Base-by-base conservation (phyloP, 2,329 filamentous ascomycete genomes). In the Pseudocercospora macadamiae region DNA sequence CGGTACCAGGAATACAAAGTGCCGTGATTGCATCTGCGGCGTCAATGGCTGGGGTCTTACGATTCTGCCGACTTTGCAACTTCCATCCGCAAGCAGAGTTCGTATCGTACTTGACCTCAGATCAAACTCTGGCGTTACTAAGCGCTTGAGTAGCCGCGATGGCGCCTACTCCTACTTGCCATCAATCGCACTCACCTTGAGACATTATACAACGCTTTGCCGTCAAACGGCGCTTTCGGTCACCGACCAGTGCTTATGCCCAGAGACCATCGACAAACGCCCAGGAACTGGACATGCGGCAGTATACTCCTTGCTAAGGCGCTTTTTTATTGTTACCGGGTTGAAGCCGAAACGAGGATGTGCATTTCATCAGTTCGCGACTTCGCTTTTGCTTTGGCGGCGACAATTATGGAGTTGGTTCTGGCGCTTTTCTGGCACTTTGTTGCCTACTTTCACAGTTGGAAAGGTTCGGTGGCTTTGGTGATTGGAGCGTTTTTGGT, bases 391-490 rank as follows among this genome's bases (percentile, higher is more conserved):
- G n/a, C n/a, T n/a, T n/a, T n/a, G n/a, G 16, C 19, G 18, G 19
- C n/a, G 14, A 5, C 21, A n/a, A 45, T 14, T 9, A 47, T 47
- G 42, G 21, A 23, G 9, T 3, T 47, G 19, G 19, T 47, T 21
- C 3, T 47, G 19, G 42, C 9, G 49, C 51, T 23, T 45, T 59
- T 44, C 28, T 59, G 56, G 56, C 56, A 59, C 49, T 59, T 54
- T 19, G 51, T 55, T 19, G 56, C 56, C 10, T 59, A 59, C 37
- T 48, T 59, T 19, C 54, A 47, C 6, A 54, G 51, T 16, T 59
- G 56, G 56, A 55, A 59, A 59, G 56, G 56, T 12, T 45, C 49
- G 21, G 39, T 44, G 19, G 56, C 56, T 26, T 45, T 59, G 32
- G 18, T 55, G 1, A 51, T 55, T 8, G 44, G 48, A n/a, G 51